A percentile compares a stretch with the other conserved stretches of the same genome.
phyloP scores from a whole-genome alignment of 306 rosid species.

The Lathyrus sativus region DNA sequence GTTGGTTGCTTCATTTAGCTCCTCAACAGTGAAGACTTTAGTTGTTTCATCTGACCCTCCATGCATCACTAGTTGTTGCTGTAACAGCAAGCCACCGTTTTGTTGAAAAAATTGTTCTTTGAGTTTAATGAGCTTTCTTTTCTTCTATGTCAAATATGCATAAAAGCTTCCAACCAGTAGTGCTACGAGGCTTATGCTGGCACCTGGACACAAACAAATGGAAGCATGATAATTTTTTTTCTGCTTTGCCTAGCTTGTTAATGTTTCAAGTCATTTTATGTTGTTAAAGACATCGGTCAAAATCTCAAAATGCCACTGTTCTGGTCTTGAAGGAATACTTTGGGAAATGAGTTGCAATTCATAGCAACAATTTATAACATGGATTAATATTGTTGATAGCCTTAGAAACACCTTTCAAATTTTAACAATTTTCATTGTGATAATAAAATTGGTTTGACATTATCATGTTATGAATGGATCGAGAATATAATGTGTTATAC shows the following conservation, averaged over 20 bases:
- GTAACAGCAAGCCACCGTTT: not conserved
- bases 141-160: not conserved
- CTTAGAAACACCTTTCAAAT: not conserved
- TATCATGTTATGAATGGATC: too few relatives aligned
- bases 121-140: not conserved
- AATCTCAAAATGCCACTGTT: not conserved
- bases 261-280: not conserved
- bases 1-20: too few relatives aligned
- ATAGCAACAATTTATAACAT: too few relatives aligned
- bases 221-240: too few relatives aligned
- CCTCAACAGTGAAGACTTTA: not conserved
- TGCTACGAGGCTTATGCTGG: not conserved
- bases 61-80: not conserved
- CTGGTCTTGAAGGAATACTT: not conserved
- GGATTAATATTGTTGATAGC: not conserved
- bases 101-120: too few relatives aligned
- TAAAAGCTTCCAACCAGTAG: not conserved
- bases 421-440: not conserved
- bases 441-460: not conserved
- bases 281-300: not conserved
- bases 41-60: not conserved
- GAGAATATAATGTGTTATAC: too few relatives aligned
- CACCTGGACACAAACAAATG: not conserved
- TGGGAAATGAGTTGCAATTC: not conserved
- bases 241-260: not conserved